Evolutionary conservation across 2,329 filamentous ascomycete species (phyloP), one percentile per base, ranked within the genome.

Genomic region (Dothideomycetes sp.): DNA sequence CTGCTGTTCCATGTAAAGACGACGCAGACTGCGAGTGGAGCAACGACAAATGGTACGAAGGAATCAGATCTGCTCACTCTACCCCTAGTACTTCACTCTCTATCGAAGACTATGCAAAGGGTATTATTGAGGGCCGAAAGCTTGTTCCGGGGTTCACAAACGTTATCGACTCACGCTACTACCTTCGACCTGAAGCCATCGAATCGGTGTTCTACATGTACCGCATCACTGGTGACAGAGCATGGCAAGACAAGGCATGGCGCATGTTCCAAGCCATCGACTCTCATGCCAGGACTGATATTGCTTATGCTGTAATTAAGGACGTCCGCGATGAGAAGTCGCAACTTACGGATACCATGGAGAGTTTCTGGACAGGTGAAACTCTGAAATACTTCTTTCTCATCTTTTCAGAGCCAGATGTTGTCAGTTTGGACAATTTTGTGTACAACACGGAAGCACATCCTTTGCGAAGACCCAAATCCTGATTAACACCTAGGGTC

Each of bases 191-290:
- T 15, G 84, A 89, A 61, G 83, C 83, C 2, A 85, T 89, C 40
- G 84, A 89, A 64, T 82, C 78, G 11, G 74, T 91, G 4, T 89
- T 85, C 59, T 74, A 85, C 54, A 75, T 89, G 67, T 85, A 81
- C 57, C 74, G 82, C 43, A 68, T 84, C 44, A 86, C 82, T 0
- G 82, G 81, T 18, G 75, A 84, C 47, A 50, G 67, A 1, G 63
- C 67, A 34, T 82, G 78, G 70, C 75, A 75, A 53, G 72, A 81
- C 44, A 77, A 77, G 54, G 82, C 80, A 2, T 86, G 82, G 82
- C 65, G 67, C 41, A 86, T 87, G 82, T 86, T 85, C 55, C 56
- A 72, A 41, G 70, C 74, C 7, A 69, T 87, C 23, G 66, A 76
- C 43, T 67, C 68, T 50, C 64, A 74, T 50, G 83, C 81, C 10